Percentiles rank a stretch among this genome's conserved stretches.
These are phyloP conservation scores for Solanum sejunctum DNA, from an alignment of 257 asterid genomes.

Conservation along the genomic window DNA sequence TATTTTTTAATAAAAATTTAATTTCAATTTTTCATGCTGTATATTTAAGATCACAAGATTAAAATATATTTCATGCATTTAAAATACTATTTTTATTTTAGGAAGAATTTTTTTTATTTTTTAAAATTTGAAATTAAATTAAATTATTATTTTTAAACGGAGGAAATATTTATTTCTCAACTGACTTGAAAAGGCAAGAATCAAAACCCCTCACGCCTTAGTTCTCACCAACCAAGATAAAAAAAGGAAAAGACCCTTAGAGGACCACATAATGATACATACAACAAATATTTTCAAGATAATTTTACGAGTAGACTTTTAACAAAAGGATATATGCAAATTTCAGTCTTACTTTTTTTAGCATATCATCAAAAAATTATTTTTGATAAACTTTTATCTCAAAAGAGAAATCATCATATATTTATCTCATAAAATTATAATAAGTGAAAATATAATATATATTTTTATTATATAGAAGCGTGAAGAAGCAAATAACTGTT, in stretches of 20 bases:
- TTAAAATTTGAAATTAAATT: too few relatives aligned
- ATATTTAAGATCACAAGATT: too few relatives aligned
- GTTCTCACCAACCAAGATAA: not conserved
- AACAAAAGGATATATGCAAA: not conserved
- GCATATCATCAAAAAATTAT: accelerated
- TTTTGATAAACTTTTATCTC: not conserved
- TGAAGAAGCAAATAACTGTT: too few relatives aligned
- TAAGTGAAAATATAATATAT: not conserved
- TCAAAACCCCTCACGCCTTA: not conserved
- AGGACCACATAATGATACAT: not conserved
- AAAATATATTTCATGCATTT: too few relatives aligned
- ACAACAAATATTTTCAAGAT: not conserved
- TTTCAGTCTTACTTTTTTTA: not conserved
- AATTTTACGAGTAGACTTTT: accelerated
- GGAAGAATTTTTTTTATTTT: too few relatives aligned
- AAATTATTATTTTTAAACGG: too few relatives aligned
- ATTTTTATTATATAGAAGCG: too few relatives aligned
- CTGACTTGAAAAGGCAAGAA: not conserved
- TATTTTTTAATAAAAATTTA: too few relatives aligned
- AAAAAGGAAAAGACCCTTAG: not conserved
- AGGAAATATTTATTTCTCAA: not conserved
- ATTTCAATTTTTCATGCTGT: too few relatives aligned
- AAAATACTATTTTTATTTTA: too few relatives aligned
- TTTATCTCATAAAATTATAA: not conserved
- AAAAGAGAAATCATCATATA: not conserved